Base-by-base conservation (phyloP, 495 filamentous ascomycete species). In the Aspergillus leporis region DNA sequence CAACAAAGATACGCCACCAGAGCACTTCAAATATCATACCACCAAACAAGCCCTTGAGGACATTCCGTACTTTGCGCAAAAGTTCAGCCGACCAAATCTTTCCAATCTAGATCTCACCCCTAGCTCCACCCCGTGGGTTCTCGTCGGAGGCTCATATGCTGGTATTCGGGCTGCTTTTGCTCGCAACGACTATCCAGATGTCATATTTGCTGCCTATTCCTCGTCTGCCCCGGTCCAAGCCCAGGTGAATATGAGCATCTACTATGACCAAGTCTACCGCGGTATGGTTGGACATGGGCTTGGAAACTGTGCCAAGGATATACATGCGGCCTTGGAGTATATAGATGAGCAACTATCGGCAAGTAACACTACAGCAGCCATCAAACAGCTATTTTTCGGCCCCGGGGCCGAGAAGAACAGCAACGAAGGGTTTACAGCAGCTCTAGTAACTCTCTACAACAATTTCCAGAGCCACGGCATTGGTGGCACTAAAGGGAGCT, bases 131-230 rank as follows among this genome's bases (percentile, higher is more conserved):
- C 84, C 84, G 6, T 87, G 84, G 83, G 66, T 87, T 31, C 82
- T 85, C 70, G 53, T 85, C 1, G 84, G 84, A 45, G 83, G 81
- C 10, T 84, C 81, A 10, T 86, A 87, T 64, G 67, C 84, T 5
- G 84, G 84, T 1, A 79, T 80, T 60, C 77, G 83, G 4, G 74
- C 80, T 0, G 82, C 83, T 0, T 76, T 85, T 51, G 76, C 80
- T 61, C 81, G 84, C 18, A 66, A 81, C 12, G 67, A 75, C 51
- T 86, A 86, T 52, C 84, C 85, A 0, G 76, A 83, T 6, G 85
- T 81, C 5, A 83, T 87, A 32, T 83, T 69, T 59, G 78, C 83
- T 0, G 65, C 80, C 0, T 86, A 64, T 60, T 75, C 84, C 3
- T 83, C 84, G 0, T 85, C 83, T 0, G 83, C 83, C 3, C 82